Percentiles rank a stretch among this genome's conserved stretches.
These are phyloP conservation scores for Mariannaea elegans DNA, from an alignment of 2,329 filamentous ascomycete species.

Conservation along the genomic window DNA sequence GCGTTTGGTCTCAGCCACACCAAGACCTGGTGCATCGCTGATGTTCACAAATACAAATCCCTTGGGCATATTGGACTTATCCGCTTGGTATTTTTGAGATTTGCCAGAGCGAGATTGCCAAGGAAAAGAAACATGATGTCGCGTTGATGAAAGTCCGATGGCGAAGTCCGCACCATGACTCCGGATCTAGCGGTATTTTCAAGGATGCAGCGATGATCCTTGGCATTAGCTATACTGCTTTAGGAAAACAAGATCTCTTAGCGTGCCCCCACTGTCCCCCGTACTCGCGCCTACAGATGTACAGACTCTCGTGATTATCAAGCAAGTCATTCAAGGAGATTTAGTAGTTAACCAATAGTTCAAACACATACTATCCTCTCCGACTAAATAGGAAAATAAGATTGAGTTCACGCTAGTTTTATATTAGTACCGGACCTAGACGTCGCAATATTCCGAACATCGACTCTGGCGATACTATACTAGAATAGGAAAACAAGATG, in stretches of 20 bases:
- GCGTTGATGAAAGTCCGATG: neutral
- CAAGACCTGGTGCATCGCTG: conserved; percentile 21
- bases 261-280: too few relatives aligned
- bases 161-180: neutral
- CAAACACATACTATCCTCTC: neutral
- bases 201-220: neutral
- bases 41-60: conserved; percentile 33
- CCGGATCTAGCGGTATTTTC: neutral
- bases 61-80: conserved; percentile 7
- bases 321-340: neutral
- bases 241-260: conserved; percentile 30
- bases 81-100: neutral
- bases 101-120: neutral
- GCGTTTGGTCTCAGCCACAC: conserved; percentile 16
- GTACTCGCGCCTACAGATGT: too few relatives aligned
- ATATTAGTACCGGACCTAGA: neutral
- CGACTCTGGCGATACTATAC: neutral
- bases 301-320: neutral
- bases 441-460: neutral
- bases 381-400: conserved; percentile 23
- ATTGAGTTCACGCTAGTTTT: neutral
- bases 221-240: conserved; percentile 10
- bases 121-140: neutral
- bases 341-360: neutral
- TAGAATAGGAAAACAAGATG: conserved; percentile 6